A percentile compares a stretch with the other conserved stretches of the same genome.
Conservation (phyloP, 345 rosid species). For the Populus deltoides region DNA sequence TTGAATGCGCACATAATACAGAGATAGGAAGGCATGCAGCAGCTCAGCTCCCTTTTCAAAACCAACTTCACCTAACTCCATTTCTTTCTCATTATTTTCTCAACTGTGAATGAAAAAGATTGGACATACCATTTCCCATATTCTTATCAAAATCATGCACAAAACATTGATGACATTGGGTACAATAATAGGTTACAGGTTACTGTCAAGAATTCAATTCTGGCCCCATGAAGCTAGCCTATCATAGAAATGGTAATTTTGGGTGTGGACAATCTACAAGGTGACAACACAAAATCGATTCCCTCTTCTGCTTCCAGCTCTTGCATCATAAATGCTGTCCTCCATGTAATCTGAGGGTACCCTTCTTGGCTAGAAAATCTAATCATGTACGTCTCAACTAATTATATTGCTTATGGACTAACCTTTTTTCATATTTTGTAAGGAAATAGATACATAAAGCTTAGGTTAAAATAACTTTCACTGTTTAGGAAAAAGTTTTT, state of each 20-base stretch:
- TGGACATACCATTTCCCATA: background rate
- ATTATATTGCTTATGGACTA: too few relatives aligned
- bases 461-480: too few relatives aligned
- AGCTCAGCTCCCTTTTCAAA: background rate
- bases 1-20: too few relatives aligned
- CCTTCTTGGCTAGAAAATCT: too few relatives aligned
- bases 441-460: too few relatives aligned
- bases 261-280: background rate
- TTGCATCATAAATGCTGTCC: too few relatives aligned
- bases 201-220: too few relatives aligned
- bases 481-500: too few relatives aligned
- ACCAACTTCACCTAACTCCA: constrained; percentile 16
- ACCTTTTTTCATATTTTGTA: too few relatives aligned
- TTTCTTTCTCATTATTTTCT: constrained; percentile 6
- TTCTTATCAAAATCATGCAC: background rate
- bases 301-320: background rate
- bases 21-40: background rate
- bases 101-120: background rate
- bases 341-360: too few relatives aligned
- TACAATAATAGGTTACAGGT: constrained; percentile 2
- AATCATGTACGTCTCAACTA: too few relatives aligned
- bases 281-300: background rate
- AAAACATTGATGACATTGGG: constrained; percentile 4
- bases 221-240: background rate
- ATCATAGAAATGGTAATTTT: background rate